Evolutionary conservation across 2,329 filamentous ascomycete genomes (phyloP), one percentile per base, ranked within the genome.

Genomic region (Ophiostoma quercus): DNA sequence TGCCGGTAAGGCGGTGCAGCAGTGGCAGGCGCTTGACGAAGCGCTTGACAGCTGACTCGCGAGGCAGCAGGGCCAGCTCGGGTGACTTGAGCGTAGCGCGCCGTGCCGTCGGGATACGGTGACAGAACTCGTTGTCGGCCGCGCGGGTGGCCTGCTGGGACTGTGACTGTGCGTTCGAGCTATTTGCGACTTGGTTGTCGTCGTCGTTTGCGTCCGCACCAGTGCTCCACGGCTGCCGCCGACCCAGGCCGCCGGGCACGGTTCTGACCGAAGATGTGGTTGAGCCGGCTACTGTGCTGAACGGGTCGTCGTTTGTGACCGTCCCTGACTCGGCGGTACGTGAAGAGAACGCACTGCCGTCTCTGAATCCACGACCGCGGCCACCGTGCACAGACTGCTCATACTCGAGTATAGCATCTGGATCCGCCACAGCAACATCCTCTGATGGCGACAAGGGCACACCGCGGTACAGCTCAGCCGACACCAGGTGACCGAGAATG

Each of bases 1-100:
- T 88, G 73, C 81, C 88, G 65, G 87, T 88, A 76, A 93, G 90
- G 87, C 89, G 92, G 74, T 85, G 86, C 72, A 92, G 79, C 72
- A 92, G 83, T 2, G 90, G 90, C 57, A 92, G 86, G 69, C 84
- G 85, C 73, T 85, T 84, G 69, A 91, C 79, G 25, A 91, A 76
- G 68, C 87, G 84, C 78, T 91, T 88, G 47, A 84, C 80, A 69
- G 87, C 83, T 2, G 88, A 89, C 67, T 87, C 87, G 74, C 90
- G 88, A 2, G 90, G 90, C 16, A 90, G 84, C 37, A 92, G 83
- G 9, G 90, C 90, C 78, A 91, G 87, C 72, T 90, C 86, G 66
- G 90, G 85, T 0, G 90, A 88, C 47, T 90, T 84, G 57, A 93
- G 83, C 75, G 84, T 85, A 41, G 85, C 86, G 71, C 85, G 85